Evolutionary conservation across 2,329 filamentous ascomycete genomes (phyloP), one percentile per base, ranked within the genome.

Genomic region (Talaromyces atroroseus): DNA sequence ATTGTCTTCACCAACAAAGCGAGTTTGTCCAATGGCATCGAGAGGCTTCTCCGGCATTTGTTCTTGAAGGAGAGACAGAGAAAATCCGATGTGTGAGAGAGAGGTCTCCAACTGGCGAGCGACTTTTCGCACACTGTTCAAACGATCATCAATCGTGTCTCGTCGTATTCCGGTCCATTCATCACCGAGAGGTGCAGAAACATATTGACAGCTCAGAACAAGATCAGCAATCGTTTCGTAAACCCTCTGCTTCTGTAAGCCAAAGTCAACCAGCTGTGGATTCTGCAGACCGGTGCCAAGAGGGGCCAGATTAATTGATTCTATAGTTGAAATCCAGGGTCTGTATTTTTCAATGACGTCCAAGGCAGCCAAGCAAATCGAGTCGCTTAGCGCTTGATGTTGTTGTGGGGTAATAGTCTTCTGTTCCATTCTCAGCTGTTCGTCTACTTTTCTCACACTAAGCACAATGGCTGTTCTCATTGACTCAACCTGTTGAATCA

Each of bases 81-180:
- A 91, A 70, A 92, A 94, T 26, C 89, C 88, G 62, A 96, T 85
- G 65, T 96, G 90, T 0, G 89, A 89, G 12, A 92, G 88, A 64
- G 89, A 92, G 20, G 86, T 89, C 69, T 97, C 91, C 18, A 99
- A 78, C 48, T 92, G 88, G 63, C 88, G 84, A 10, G 87, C 85
- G 59, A 90, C 88, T 58, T 84, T 80, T 52, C 88, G 84, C 58
- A 96, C 90, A 60, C 89, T 87, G 61, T 88, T 88, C 24, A 97
- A 74, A 21, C 94, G 85, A 62, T 90, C 90, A 67, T 96, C 92
- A 29, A 99, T 78, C 7, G 92, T 89, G 68, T 95, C 90, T 1
- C 91, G 90, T 45, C 91, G 85, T n/a, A 92, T 80, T 69, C 96
- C 91, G 3, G 92, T 85, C 94, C 94, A 99, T 74, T 99, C 94